Evolutionary conservation across 1,284 basidiomycete species (phyloP), one percentile per base, ranked within the genome.

Genomic region (Termitomyces sp.): DNA sequence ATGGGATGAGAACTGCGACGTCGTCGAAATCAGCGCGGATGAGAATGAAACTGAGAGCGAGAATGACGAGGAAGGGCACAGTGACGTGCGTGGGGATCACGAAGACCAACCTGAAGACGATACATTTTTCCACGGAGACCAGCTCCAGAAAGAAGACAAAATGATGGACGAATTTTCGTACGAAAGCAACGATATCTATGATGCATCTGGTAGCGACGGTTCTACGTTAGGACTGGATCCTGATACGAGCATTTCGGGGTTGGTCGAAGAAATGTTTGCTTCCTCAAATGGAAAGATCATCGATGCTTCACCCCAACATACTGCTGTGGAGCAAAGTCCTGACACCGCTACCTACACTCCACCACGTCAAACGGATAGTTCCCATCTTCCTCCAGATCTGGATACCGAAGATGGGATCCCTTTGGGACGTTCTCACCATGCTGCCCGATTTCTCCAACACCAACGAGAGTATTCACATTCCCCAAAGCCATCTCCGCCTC

Each of bases 1-100:
- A 0, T 97, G 93, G 60, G 81, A 91, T 67, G 84, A 89, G 60
- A 78, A 84, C 7, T 91, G 91, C 58, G 91, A 96, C 60, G 91
- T 97, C 24, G 74, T 95, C 53, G 93, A 96, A 67, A 93, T 91
- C 65, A 86, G 91, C 54, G 70, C 76, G 14, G 81, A 85, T 40
- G 80, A 81, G 40, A 75, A 81, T 39, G 77, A 63, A 35, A 48
- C 77, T 8, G 78, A 81, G 16, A 66, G 71, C 28, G 70, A 71
- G 37, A 56, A 64, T 16, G 66, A 62, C 8, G 56, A 62, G 39
- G 60, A 58, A 21, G 58, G 61, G 37, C 61, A 60, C 19, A 35
- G 62, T 10, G 69, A 66, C 9, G 63, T 61, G 13, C 63, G 67
- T 53, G 56, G 63, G 62, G 30, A 26, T 44, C 10, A 64, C 46